Base-by-base conservation (phyloP, 345 rosid species). In the Eucalyptus fibrosa region DNA sequence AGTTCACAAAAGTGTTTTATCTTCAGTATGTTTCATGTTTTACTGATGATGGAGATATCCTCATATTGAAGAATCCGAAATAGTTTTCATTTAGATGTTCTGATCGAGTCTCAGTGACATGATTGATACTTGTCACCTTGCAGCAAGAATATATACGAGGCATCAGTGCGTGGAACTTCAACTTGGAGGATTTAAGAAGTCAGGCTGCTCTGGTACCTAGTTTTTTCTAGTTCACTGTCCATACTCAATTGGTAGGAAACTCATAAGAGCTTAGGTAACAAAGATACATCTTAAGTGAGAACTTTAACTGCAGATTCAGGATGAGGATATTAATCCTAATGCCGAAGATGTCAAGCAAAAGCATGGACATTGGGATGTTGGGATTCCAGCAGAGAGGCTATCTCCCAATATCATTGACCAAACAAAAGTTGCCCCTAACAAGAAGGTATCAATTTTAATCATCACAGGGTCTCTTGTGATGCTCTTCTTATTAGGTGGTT, bases 81-180 rank as follows among this genome's bases (percentile, higher is more conserved):
- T 50, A 55, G 67, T 50, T 87, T 51, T 87, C 44, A 23, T 12
- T 55, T 34, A 19, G 49, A 86, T 86, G 65, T 77, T 77, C 83
- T 40, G 28, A 77, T 77, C 5, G 9, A 40, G 85, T 40, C 83
- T 77, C 30, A 21, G 85, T 40, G 47, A 77, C 45, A 77, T 77
- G 85, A 40, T 13, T 40, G 42, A 77, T 88, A 77, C 34, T 89
- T 86, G 55, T 92, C 77, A 56, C 88, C 88, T 89, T 93, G 96
- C 96, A 96, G 98, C 98, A 96, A 97, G 99, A 98, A 92, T 98
- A 98, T 89, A 96, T 96, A 80, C 94, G 93, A 94, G 99, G 99
- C 90, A 93, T 98, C 90, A 98, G 99, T 88, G 99, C 97, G 50
- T 98, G 99, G 99, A 96, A 98, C 92, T 98, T 98, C 92, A 96